Evolutionary conservation across 495 filamentous ascomycete species (phyloP), one percentile per base, ranked within the genome.

Genomic region (Halenospora varia): DNA sequence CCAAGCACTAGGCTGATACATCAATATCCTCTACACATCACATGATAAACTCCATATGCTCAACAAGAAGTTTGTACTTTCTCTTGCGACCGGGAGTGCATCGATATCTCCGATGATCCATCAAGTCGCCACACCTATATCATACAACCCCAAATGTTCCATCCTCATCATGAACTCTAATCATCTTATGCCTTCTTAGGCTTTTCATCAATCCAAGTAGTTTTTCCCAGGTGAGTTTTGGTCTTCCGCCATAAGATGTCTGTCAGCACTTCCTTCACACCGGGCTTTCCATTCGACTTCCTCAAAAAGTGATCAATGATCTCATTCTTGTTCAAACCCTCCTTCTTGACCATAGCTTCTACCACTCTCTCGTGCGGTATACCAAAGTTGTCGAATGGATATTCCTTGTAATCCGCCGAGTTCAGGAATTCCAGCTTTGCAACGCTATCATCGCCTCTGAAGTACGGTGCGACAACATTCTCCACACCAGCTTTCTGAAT

Each of bases 281-380:
- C 85, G 54, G 78, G 73, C 71, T 83, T 82, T 23, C 76, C 72
- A 2, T 66, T 61, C 42, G 63, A 68, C 56, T 58, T 60, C 10
- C 60, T 61, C 10, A 85, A 56, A 45, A 89, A 80, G 39, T 72
- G 55, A 19, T 73, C 57, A 26, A 84, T 65, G 11, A 88, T 59
- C 49, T 78, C 66, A 10, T 73, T 66, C 24, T 13, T 61, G 22
- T 68, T 74, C 62, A 61, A 66, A 2, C 55, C 61, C 26, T 68
- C 71, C 53, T 66, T 58, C 25, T 59, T 65, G 2, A 91, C 77
- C 55, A 82, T 58, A 13, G 64, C 53, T 75, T 82, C 71, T 18
- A 97, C 82, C 18, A 88, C 78, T n/a, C 58, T 44, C 72, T 98
- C 92, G 19, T 70, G 77, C 42, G 92, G 93, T 23, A 98, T 75